A percentile compares a stretch with the other conserved stretches of the same genome.
These are phyloP conservation scores for Pythium aphanidermatum DNA, from an alignment of 352 stramenopile species.

Conservation along the genomic window DNA sequence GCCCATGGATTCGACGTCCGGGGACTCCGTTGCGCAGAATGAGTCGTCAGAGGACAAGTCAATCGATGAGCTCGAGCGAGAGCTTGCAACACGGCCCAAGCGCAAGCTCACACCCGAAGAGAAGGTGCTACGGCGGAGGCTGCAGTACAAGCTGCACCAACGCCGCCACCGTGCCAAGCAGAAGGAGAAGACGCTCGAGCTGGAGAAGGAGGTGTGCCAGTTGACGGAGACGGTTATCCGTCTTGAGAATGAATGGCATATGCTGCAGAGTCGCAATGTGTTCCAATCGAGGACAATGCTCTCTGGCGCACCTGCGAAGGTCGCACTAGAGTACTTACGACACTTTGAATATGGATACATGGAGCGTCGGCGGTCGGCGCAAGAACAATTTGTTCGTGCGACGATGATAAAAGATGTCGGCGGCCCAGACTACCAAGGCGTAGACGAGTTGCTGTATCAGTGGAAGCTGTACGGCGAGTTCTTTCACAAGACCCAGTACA, in stretches of 20 bases:
- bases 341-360: constrained; percentile 30
- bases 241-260: constrained; percentile 26
- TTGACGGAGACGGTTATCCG: constrained; percentile 32
- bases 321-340: constrained; percentile 47
- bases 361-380: constrained; percentile 13
- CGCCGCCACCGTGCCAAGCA: constrained; percentile 59
- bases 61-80: too few species aligned
- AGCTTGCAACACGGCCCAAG: not conserved
- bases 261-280: constrained; percentile 26
- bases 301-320: constrained; percentile 23
- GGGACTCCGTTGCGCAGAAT: too few species aligned
- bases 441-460: constrained; percentile 42
- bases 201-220: constrained; percentile 34
- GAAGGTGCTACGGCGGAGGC: constrained; percentile 33
- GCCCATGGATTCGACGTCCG: too few species aligned
- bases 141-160: constrained; percentile 70
- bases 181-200: constrained; percentile 37
- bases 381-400: constrained; percentile 48
- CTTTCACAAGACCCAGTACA: constrained; percentile 32
- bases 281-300: not conserved
- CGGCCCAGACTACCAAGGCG: constrained; percentile 45
- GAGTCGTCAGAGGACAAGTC: too few species aligned
- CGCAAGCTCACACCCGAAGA: constrained; percentile 19
- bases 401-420: constrained; percentile 36
- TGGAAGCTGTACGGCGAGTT: constrained; percentile 46